Evolutionary conservation across 2,329 filamentous ascomycete genomes (phyloP).

Genomic region (Trichothecium roseum): DNA sequence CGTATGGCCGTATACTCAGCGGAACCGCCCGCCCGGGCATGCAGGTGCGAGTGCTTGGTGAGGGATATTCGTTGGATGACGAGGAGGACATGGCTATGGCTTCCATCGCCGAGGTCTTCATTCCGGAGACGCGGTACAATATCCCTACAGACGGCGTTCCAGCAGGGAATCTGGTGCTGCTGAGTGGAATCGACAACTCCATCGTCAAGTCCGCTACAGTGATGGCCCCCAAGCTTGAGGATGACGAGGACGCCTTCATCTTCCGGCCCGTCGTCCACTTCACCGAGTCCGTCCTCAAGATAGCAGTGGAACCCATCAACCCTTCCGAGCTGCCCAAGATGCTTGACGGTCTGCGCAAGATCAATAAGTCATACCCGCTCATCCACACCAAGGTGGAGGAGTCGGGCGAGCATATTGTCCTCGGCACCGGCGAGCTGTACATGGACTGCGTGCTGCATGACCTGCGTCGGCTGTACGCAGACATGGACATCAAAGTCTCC

Average conservation of each 20-base stretch:
- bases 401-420: constrained; percentile 88
- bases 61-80: constrained; percentile 92
- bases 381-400: constrained; percentile 97
- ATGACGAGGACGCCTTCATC: constrained; percentile 88
- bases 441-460: constrained; percentile 99
- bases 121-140: constrained; percentile 87
- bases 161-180: constrained; percentile 85
- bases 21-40: constrained; percentile 75
- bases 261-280: constrained; percentile 91
- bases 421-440: constrained; percentile 96
- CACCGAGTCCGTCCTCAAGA: constrained; percentile 94
- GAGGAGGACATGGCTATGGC: constrained; percentile 94
- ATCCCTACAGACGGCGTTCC: constrained; percentile 86
- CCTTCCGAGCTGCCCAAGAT: constrained; percentile 97
- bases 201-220: constrained; percentile 97
- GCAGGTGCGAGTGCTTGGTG: constrained; percentile 83
- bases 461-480: constrained; percentile 82
- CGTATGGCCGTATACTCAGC: constrained; percentile 86
- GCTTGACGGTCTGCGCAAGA: constrained; percentile 89
- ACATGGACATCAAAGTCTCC: constrained; percentile 99
- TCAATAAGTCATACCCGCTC: constrained; percentile 96
- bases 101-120: constrained; percentile 76
- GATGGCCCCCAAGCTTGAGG: constrained; percentile 66
- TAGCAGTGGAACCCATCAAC: constrained; percentile 96
- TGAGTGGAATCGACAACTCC: constrained; percentile 90